These are phyloP conservation scores for Leishmania mexicana DNA, from an alignment of 208 protist genomes.

Conservation along the genomic window DNA sequence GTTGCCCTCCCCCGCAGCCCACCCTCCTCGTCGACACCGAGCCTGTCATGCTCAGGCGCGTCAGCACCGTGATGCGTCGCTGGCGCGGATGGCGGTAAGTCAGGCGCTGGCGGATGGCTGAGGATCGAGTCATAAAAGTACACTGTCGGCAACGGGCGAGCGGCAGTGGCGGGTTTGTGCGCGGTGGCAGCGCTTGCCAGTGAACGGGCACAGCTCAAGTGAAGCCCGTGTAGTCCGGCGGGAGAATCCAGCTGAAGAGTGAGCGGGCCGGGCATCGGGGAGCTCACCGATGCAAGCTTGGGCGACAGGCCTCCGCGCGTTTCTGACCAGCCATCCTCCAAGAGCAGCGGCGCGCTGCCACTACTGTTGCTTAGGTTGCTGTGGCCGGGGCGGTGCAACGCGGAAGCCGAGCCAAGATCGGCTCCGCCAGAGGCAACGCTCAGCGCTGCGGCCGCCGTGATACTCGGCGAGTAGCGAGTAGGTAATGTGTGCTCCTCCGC, in stretches of 20 bases:
- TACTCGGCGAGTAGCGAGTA: conserved; percentile 23
- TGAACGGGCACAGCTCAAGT: neutral
- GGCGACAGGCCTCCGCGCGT: conserved; percentile 12
- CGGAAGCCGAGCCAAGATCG: neutral
- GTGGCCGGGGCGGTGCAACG: neutral
- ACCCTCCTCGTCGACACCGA: neutral
- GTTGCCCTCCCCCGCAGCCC: neutral
- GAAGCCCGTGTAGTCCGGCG: neutral
- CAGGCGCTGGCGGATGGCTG: neutral
- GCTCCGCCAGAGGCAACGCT: neutral
- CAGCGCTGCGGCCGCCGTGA: conserved; percentile 9
- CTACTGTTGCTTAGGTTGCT: neutral
- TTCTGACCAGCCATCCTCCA: conserved; percentile 29
- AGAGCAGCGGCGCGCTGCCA: conserved; percentile 5
- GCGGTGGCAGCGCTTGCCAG: neutral
- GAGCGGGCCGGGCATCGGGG: conserved; percentile 4
- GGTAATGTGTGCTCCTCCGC: conserved; percentile 24
- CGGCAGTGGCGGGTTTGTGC: neutral
- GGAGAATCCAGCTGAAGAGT: conserved; percentile 14
- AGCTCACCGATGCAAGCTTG: conserved; percentile 3
- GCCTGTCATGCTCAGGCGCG: neutral
- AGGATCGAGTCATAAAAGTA: conserved; percentile 60
- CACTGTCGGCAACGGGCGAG: conserved; percentile 35
- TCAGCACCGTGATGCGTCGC: neutral
- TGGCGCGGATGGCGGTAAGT: neutral